Conservation (phyloP, 768 basidiomycete genomes). For the Termitomyces sp. region DNA sequence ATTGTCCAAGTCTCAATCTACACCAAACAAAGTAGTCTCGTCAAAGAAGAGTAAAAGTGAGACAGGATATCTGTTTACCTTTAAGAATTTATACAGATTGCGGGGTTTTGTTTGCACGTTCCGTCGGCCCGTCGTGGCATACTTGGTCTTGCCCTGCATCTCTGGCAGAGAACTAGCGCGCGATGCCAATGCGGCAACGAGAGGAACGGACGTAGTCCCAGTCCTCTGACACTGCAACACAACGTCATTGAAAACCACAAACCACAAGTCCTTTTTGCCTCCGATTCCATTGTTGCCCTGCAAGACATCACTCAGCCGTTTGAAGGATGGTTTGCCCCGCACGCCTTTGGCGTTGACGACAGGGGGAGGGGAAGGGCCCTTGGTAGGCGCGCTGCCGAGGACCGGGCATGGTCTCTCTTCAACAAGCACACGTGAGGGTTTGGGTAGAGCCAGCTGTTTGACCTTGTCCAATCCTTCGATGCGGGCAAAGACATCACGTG, state of each 20-base stretch:
- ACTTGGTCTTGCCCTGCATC: conserved; percentile 76
- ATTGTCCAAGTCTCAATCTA: conserved; percentile 89
- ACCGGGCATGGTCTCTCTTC: conserved; percentile 60
- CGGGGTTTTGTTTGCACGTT: conserved; percentile 76
- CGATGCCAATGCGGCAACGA: conserved; percentile 62
- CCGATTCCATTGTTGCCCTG: conserved; percentile 45
- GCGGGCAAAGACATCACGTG: conserved; percentile 90
- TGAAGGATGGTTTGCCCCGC: conserved; percentile 82
- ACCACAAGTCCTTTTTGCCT: conserved; percentile 87
- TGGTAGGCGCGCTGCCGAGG: conserved; percentile 26
- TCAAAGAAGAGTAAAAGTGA: conserved; percentile 2
- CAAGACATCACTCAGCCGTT: conserved; percentile 86
- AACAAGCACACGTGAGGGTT: conserved; percentile 81
- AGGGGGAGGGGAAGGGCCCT: conserved; percentile 37
- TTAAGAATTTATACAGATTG: conserved; percentile 91
- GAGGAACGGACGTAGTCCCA: conserved; percentile 80
- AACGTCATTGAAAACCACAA: conserved; percentile 95
- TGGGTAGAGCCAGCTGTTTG: conserved; percentile 86
- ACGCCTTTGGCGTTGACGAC: conserved; percentile 50
- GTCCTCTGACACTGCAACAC: conserved; percentile 87
- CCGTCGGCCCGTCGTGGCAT: conserved; percentile 75
- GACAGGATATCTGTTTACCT: conserved; percentile 37
- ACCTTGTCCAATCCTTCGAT: conserved; percentile 96
- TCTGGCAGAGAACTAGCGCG: conserved; percentile 81
- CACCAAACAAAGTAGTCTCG: not conserved